Conservation (phyloP, 108 stramenopile species). For the Nitzschia sp. region DNA sequence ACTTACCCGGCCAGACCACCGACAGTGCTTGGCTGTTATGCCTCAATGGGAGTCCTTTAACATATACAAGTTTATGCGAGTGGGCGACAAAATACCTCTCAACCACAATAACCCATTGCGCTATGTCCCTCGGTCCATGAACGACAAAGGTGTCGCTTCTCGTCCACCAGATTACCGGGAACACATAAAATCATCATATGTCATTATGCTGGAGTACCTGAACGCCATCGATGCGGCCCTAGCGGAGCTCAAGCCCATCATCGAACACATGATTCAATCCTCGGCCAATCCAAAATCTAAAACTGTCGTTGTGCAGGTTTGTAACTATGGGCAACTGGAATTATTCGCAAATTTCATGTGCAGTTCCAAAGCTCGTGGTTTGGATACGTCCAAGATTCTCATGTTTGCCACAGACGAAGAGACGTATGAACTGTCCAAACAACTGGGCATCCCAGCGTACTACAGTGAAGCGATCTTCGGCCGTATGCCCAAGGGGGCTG, state of each 20-base stretch:
- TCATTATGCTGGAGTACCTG: conserved; percentile 54
- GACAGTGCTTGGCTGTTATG: conserved; percentile 69
- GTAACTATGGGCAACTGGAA: conserved; percentile 78
- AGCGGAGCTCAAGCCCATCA: conserved; percentile 49
- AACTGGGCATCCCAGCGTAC: conserved; percentile 65
- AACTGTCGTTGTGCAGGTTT: conserved; percentile 78
- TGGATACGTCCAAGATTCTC: conserved; percentile 57
- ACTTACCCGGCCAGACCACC: conserved; percentile 39
- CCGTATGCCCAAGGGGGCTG: conserved; percentile 55
- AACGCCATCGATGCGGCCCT: conserved; percentile 45
- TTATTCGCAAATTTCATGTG: conserved; percentile 79
- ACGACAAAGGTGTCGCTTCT: conserved; percentile 60
- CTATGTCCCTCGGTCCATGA: conserved; percentile 53
- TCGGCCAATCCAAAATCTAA: conserved; percentile 41
- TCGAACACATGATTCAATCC: conserved; percentile 46
- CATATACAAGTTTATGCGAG: conserved; percentile 73
- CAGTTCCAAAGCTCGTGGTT: conserved; percentile 47
- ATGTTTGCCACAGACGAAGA: conserved; percentile 80
- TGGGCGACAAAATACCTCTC: conserved; percentile 17
- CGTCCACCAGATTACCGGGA: conserved; percentile 34
- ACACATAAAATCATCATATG: conserved; percentile 43
- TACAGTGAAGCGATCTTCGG: conserved; percentile 78
- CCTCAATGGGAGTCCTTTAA: conserved; percentile 79
- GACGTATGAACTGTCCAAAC: conserved; percentile 67
- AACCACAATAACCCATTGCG: conserved; percentile 37